phyloP scores from a whole-genome alignment of 805 yeast genomes.

The Isabelozyma rhagii region DNA sequence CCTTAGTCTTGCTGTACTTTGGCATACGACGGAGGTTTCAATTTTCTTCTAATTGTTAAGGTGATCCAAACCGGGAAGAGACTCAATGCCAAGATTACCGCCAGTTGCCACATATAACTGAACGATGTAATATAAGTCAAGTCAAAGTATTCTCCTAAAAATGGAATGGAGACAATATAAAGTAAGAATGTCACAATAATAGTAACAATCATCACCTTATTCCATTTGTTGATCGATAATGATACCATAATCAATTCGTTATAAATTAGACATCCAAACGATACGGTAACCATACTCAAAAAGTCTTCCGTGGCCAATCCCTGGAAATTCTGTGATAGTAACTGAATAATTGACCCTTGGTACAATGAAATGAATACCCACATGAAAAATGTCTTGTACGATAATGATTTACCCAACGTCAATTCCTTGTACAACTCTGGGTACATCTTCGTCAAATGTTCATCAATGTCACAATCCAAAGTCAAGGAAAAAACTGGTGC shows the following conservation, averaged over 20 bases:
- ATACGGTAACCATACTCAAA: constrained; percentile 76
- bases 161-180: constrained; percentile 76
- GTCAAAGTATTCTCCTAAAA: constrained; percentile 84
- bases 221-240: constrained; percentile 91
- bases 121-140: constrained; percentile 56
- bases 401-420: constrained; percentile 81
- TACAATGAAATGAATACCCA: constrained; percentile 90
- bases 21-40: constrained; percentile 94
- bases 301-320: constrained; percentile 56
- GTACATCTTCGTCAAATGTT: constrained; percentile 79
- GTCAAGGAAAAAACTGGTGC: constrained; percentile 95
- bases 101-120: constrained; percentile 66
- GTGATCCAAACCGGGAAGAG: constrained; percentile 88
- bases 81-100: constrained; percentile 63
- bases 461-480: constrained; percentile 86
- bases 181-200: constrained; percentile 66
- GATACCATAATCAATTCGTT: constrained; percentile 95
- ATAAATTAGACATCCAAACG: constrained; percentile 73
- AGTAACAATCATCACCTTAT: constrained; percentile 65
- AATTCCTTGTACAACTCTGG: constrained; percentile 95
- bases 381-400: constrained; percentile 82
- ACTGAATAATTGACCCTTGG: constrained; percentile 86
- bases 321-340: constrained; percentile 73
- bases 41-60: constrained; percentile 66
- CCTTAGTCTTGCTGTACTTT: constrained; percentile 79